Base-by-base conservation (phyloP, 176 grass and related monocot species). In the Secale cereale region DNA sequence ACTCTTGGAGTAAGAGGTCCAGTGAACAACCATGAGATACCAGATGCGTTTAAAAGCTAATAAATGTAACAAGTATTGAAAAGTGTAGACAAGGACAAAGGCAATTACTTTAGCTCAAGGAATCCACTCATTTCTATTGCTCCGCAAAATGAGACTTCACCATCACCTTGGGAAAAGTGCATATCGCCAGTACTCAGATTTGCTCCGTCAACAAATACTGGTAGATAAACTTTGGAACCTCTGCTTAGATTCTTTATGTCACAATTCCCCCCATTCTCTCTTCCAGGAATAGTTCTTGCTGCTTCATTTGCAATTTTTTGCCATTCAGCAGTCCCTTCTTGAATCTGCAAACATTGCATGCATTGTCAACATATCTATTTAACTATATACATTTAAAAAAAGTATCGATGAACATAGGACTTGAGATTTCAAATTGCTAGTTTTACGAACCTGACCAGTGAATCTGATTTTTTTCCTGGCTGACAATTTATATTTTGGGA, bases 41-140 rank as follows among this genome's bases (percentile, higher is more conserved):
- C 67, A 74, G 57, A 23, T 28, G 29, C 16, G 41, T 88, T 54
- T 31, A 37, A 35, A 32, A 35, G 59, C 14, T 65, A 71, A 20
- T 65, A 70, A 56, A 69, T 20, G 27, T 68, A 68, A 56, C 25
- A 72, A 74, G 60, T 78, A 86, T 2, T 77, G 23, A 84, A 57
- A 80, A 78, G 22, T 15, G 28, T 60, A 46, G 66, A 80, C 37
- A 83, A 83, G 40, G 57, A 82, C 7, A 70, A 70, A 57, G 65
- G 27, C 10, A 83, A 85, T 94, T 98, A 94, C 96, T 98, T 95
- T 13, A 98, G 93, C 82, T 98, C 91, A 78, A 98, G 85, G 86
- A 95, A 98, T 82, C 96, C 96, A 81, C 96, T 98, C 96, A 98
- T 98, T 85, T 98, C 93, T 75, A 98, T 98, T 72, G 96, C 93